These are phyloP conservation scores for Pharus latifolius DNA, from an alignment of 176 grass and related monocot species.

Conservation along the genomic window DNA sequence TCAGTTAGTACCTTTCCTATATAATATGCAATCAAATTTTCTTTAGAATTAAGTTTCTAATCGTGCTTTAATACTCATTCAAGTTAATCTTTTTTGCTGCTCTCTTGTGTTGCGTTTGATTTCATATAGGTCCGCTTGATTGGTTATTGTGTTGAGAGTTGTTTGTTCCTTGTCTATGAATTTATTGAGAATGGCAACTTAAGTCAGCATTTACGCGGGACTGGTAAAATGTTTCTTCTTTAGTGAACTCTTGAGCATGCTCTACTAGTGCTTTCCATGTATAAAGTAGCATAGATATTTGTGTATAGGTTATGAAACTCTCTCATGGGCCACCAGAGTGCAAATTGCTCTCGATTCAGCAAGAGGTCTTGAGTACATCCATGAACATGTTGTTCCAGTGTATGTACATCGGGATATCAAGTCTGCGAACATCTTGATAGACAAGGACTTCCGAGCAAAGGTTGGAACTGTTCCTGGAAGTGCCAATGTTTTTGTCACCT, in stretches of 20 bases:
- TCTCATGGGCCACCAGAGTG: constrained; percentile 47
- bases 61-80: background rate
- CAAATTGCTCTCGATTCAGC: constrained; percentile 72
- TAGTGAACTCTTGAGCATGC: background rate
- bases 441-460: constrained; percentile 63
- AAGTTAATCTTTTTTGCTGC: background rate
- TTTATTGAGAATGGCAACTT: constrained; percentile 75
- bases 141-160: constrained; percentile 58
- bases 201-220: constrained; percentile 48
- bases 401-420: constrained; percentile 86
- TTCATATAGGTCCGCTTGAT: constrained; percentile 44
- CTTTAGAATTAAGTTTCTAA: background rate
- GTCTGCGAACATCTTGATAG: constrained; percentile 76
- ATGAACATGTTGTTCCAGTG: constrained; percentile 60
- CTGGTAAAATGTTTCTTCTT: constrained; percentile 32
- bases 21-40: background rate
- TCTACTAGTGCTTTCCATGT: background rate
- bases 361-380: constrained; percentile 72
- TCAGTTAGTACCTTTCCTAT: background rate
- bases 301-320: constrained; percentile 27
- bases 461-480: constrained; percentile 12
- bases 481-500: background rate
- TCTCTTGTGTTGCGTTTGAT: background rate
- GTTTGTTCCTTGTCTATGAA: constrained; percentile 63
- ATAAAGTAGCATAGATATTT: background rate